Evolutionary conservation across 306 rosid species (phyloP).

Genomic region (Vachellia pachyceras): DNA sequence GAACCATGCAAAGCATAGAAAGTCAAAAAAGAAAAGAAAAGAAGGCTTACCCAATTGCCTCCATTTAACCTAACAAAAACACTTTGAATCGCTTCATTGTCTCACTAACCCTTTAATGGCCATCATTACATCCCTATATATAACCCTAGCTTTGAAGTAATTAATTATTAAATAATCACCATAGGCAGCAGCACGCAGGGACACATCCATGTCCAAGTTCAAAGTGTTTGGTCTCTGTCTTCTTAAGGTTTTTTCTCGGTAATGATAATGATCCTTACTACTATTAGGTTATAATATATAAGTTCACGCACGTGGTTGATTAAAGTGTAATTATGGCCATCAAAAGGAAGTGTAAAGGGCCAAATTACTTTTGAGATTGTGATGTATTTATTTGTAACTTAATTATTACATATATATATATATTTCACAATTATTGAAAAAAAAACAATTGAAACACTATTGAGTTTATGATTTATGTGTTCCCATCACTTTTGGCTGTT

Average conservation of each 20-base stretch:
- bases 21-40: slow-evolving; percentile 75
- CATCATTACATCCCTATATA: slow-evolving; percentile 16
- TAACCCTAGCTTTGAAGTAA: not conserved
- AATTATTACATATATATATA: too few species aligned
- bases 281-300: too few species aligned
- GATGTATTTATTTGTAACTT: not conserved
- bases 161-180: not conserved
- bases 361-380: not conserved
- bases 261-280: too few species aligned
- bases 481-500: not conserved
- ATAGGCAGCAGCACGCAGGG: not conserved
- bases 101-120: slow-evolving; percentile 27
- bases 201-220: slow-evolving; percentile 21
- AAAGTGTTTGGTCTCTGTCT: slow-evolving; percentile 50
- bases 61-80: slow-evolving; percentile 62
- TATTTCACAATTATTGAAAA: not conserved
- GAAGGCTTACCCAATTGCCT: slow-evolving; percentile 48
- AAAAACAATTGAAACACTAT: not conserved
- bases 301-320: not conserved
- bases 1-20: slow-evolving; percentile 49
- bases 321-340: not conserved
- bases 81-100: slow-evolving; percentile 33
- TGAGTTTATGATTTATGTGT: not conserved
- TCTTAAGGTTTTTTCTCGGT: not conserved
- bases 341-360: not conserved